Percentiles rank a stretch among this genome's conserved stretches.
Evolutionary conservation across 495 filamentous ascomycete species (phyloP).

Genomic region (Opeltia flavorubescens): DNA sequence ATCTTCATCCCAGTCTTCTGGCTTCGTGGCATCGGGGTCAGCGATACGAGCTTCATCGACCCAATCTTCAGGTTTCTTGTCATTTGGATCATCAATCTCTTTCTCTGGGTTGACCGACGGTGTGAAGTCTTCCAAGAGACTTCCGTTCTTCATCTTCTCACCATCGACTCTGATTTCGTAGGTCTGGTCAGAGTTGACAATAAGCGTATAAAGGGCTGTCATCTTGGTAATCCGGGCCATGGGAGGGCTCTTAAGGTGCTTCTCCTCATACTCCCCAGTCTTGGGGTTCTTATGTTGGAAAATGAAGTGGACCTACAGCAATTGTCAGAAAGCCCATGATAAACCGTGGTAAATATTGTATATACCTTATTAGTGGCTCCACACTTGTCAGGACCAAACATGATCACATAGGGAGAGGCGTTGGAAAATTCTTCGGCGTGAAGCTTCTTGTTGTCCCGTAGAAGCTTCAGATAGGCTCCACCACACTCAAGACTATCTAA

Average conservation of each 20-base stretch:
- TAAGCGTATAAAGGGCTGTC: constrained; percentile 86
- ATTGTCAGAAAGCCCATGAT: not conserved
- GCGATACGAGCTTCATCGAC: constrained; percentile 82
- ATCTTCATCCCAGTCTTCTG: constrained; percentile 98
- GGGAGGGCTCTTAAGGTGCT: constrained; percentile 81
- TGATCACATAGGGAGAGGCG: constrained; percentile 93
- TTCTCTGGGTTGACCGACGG: constrained; percentile 86
- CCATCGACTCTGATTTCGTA: constrained; percentile 86
- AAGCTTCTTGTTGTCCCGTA: constrained; percentile 93
- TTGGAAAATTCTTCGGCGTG: constrained; percentile 98
- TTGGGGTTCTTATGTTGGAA: constrained; percentile 99
- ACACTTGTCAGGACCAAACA: constrained; percentile 99
- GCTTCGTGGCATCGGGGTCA: constrained; percentile 90
- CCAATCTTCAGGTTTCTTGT: constrained; percentile 92
- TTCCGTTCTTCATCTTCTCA: constrained; percentile 70
- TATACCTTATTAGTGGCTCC: constrained; percentile 90
- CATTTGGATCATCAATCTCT: constrained; percentile 95
- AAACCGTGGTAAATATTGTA: not conserved
- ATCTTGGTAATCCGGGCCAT: constrained; percentile 78
- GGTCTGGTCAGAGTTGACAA: constrained; percentile 90
- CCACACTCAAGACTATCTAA: constrained; percentile 91
- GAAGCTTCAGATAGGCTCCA: constrained; percentile 98
- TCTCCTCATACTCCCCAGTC: constrained; percentile 99
- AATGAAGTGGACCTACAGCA: constrained; percentile 83
- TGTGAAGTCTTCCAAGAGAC: constrained; percentile 85